phyloP scores from a whole-genome alignment of 768 basidiomycete genomes.

The Leccinum boreale region DNA sequence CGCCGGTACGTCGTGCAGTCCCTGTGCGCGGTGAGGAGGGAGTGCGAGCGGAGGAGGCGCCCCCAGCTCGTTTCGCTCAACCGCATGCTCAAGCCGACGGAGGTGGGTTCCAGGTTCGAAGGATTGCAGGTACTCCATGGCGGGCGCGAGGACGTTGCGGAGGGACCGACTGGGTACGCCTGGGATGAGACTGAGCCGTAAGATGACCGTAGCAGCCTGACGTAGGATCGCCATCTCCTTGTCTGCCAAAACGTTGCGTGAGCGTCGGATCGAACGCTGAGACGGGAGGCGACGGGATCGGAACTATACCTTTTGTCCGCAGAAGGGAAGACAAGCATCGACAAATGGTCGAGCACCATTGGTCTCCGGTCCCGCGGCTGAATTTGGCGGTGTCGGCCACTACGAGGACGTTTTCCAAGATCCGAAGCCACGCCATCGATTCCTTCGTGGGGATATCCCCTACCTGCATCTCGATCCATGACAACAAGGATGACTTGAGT shows the following conservation, averaged over 20 bases:
- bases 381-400: constrained; percentile 49
- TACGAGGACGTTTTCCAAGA: constrained; percentile 61
- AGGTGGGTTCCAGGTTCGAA: constrained; percentile 25
- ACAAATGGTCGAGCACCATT: constrained; percentile 57
- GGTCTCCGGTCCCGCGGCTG: constrained; percentile 50
- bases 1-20: neutral
- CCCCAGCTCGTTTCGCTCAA: neutral
- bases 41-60: constrained; percentile 9
- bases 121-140: constrained; percentile 25
- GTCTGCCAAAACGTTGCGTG: constrained; percentile 8
- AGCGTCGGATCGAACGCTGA: neutral
- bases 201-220: constrained; percentile 30
- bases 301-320: constrained; percentile 9
- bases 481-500: constrained; percentile 62
- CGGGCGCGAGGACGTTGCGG: constrained; percentile 29
- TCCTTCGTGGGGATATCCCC: constrained; percentile 29
- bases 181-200: constrained; percentile 37
- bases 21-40: neutral
- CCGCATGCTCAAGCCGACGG: neutral
- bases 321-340: constrained; percentile 42
- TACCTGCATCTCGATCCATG: constrained; percentile 83
- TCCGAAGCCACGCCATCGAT: constrained; percentile 58
- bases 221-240: constrained; percentile 14
- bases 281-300: neutral
- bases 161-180: constrained; percentile 28